Percentiles rank a stretch among this genome's conserved stretches.
Evolutionary conservation across 176 grass and related monocot species (phyloP).

Genomic region (Oryza australiensis): DNA sequence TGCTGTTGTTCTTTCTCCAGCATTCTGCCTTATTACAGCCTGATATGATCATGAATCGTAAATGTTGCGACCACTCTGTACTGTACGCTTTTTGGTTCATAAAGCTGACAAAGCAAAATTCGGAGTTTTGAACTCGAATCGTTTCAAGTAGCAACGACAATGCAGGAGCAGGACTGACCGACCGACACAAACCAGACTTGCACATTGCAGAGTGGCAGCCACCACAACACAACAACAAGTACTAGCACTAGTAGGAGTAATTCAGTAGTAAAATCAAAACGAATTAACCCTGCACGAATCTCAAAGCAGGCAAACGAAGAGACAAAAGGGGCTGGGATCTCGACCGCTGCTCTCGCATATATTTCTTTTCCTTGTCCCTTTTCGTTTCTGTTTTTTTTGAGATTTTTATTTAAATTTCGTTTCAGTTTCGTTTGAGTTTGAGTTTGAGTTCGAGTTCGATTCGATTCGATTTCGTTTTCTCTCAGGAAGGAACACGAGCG

Average conservation of each 20-base stretch:
- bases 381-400: background rate
- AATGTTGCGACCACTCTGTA: background rate
- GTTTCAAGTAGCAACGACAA: background rate
- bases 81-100: background rate
- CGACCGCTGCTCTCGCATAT: background rate
- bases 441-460: conserved; percentile 29
- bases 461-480: conserved; percentile 23
- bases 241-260: background rate
- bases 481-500: conserved; percentile 29
- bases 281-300: background rate
- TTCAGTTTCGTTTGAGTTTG: conserved; percentile 14
- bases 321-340: background rate
- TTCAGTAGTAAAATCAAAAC: background rate
- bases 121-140: background rate
- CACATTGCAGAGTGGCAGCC: too few relatives aligned
- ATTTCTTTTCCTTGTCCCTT: background rate
- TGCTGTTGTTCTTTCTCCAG: background rate
- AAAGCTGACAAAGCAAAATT: background rate
- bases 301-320: background rate
- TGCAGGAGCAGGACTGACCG: background rate
- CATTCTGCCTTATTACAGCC: background rate
- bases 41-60: too few relatives aligned
- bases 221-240: background rate
- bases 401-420: background rate
- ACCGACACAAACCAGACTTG: background rate